Evolutionary conservation across 2,329 filamentous ascomycete species (phyloP).

Genomic region (Dendryphion nanum): DNA sequence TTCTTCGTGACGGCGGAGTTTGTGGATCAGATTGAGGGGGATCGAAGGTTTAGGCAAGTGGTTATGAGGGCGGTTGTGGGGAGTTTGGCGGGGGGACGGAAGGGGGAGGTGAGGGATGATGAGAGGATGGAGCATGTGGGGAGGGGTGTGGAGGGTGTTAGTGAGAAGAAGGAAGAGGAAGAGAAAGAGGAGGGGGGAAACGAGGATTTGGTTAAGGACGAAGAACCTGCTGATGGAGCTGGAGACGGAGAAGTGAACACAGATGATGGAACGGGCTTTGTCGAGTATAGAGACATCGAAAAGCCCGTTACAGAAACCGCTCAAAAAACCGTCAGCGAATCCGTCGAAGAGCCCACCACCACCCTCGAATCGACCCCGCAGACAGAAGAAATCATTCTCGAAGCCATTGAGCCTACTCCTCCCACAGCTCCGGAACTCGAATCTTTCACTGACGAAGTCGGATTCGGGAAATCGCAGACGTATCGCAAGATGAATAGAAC

Average conservation of each 20-base stretch:
- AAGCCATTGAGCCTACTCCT: constrained; percentile 7
- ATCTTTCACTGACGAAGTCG: constrained; percentile 2
- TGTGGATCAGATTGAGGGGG: constrained; percentile 23
- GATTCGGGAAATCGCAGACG: neutral
- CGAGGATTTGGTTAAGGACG: no score
- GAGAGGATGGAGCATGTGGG: neutral
- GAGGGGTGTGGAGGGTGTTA: neutral
- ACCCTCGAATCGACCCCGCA: neutral
- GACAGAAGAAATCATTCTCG: neutral
- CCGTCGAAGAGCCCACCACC: neutral
- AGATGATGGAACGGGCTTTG: no score
- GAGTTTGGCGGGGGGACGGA: constrained; percentile 8
- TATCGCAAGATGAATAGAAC: neutral
- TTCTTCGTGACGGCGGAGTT: constrained; percentile 23
- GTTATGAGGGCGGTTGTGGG: constrained; percentile 29
- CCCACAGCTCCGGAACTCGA: constrained; percentile 10
- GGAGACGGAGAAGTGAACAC: no score
- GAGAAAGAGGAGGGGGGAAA: neutral
- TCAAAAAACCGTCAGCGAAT: no score
- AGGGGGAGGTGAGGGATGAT: neutral
- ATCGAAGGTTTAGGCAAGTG: constrained; percentile 23
- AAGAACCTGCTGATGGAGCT: no score
- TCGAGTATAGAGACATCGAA: no score
- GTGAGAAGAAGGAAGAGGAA: neutral
- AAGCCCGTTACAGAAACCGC: no score